Percentiles rank a stretch among this genome's conserved stretches.
Conservation (phyloP, 1,284 basidiomycete species). For the Apiotrichum akiyoshidainum region DNA sequence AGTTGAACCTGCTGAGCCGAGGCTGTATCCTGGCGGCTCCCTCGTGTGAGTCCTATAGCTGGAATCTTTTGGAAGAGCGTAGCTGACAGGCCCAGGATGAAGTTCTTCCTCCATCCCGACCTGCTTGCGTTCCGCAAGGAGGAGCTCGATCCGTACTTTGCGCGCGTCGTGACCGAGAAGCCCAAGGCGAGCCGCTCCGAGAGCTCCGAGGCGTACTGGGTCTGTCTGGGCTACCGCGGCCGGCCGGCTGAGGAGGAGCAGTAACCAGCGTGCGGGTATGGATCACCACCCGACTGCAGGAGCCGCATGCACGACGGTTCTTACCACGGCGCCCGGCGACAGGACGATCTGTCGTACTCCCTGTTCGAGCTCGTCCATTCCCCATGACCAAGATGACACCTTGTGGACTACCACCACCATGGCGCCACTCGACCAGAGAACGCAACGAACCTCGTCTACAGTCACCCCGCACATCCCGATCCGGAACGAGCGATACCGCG, state of each 20-base stretch:
- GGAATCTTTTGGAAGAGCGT: background rate
- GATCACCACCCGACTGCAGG: too few species aligned
- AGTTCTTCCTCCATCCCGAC: conserved; percentile 49
- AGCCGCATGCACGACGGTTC: too few species aligned
- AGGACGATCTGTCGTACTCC: too few species aligned
- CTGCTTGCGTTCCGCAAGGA: conserved; percentile 40
- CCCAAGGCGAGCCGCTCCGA: conserved; percentile 46
- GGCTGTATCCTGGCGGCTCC: conserved; percentile 35
- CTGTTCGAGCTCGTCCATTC: too few species aligned
- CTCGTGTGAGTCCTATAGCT: conserved; percentile 42
- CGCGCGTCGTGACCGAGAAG: conserved; percentile 44
- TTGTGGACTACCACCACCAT: too few species aligned
- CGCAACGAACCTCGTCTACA: too few species aligned
- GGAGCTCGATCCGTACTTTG: conserved; percentile 41
- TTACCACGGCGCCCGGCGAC: too few species aligned
- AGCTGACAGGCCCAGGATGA: conserved; percentile 25
- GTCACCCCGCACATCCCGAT: too few species aligned
- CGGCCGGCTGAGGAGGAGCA: background rate
- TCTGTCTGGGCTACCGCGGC: conserved; percentile 48
- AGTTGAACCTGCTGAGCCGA: background rate
- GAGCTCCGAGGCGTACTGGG: conserved; percentile 49
- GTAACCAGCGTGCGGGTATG: too few species aligned
- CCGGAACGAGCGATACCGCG: too few species aligned
- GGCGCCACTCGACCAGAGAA: too few species aligned
- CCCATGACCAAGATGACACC: too few species aligned